Conservation (phyloP, 441 rosid species). For the Corymbia citriodora region DNA sequence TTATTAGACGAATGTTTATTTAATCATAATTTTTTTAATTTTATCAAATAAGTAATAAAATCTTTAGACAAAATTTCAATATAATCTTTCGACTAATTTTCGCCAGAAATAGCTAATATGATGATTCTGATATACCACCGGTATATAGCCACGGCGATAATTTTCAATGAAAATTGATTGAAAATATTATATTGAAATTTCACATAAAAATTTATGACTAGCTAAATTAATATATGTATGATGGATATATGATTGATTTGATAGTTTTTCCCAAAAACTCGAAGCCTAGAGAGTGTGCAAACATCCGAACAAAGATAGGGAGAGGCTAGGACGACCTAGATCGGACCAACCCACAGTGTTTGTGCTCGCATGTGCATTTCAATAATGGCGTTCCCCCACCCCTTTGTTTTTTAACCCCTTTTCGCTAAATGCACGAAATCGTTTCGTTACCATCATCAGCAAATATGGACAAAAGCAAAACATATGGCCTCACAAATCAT, state of each 20-base stretch:
- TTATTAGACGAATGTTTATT: too few species aligned
- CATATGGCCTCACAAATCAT: background rate
- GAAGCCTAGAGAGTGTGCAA: background rate
- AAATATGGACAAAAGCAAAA: background rate
- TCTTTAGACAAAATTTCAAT: too few species aligned
- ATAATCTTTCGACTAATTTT: too few species aligned
- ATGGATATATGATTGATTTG: background rate
- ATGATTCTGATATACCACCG: background rate
- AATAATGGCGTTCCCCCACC: background rate
- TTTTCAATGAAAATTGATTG: background rate
- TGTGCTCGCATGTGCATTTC: background rate
- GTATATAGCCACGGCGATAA: accelerated
- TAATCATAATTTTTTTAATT: too few species aligned
- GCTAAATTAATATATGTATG: background rate
- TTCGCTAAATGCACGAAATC: background rate
- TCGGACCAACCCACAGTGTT: background rate
- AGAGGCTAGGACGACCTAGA: background rate
- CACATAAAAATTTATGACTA: too few species aligned
- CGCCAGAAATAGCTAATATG: too few species aligned
- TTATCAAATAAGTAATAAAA: background rate
- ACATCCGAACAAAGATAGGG: background rate
- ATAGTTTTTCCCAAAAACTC: accelerated
- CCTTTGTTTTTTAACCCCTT: background rate
- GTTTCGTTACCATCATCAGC: background rate
- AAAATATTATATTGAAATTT: too few species aligned